Evolutionary conservation across 1,284 basidiomycete genomes (phyloP).

Genomic region (Fomitiporia mediterranea): DNA sequence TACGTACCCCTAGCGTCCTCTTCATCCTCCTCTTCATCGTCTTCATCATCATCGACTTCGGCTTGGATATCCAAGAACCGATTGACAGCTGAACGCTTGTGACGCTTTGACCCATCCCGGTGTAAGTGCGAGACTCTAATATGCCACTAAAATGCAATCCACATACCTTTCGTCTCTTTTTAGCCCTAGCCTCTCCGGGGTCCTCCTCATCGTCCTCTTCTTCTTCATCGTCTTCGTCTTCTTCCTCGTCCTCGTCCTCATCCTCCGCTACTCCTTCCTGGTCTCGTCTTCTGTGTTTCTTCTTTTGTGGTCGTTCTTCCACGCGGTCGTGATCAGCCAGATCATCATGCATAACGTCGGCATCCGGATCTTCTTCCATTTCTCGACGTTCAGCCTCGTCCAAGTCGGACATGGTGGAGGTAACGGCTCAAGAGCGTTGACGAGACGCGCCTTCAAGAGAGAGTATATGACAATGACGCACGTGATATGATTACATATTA

Average conservation of each 20-base stretch:
- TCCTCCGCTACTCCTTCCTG: slow-evolving; percentile 29
- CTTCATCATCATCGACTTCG: slow-evolving; percentile 91
- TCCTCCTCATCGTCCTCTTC: slow-evolving; percentile 37
- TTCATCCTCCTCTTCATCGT: slow-evolving; percentile 92
- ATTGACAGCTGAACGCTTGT: slow-evolving; percentile 59
- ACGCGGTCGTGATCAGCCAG: slow-evolving; percentile 26
- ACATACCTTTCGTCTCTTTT: slow-evolving; percentile 54
- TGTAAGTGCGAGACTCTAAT: background rate
- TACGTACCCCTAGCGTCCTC: slow-evolving; percentile 68
- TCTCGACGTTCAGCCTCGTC: slow-evolving; percentile 5
- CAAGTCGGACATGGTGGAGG: slow-evolving; percentile 6
- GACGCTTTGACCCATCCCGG: slow-evolving; percentile 38
- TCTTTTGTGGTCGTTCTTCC: slow-evolving; percentile 25
- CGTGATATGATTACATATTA: too few relatives aligned
- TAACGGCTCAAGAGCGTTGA: background rate
- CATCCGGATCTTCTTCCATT: slow-evolving; percentile 22
- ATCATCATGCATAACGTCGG: slow-evolving; percentile 25
- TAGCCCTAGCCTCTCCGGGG: slow-evolving; percentile 36
- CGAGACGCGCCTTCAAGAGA: too few relatives aligned
- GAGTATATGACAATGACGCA: background rate
- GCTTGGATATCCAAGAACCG: slow-evolving; percentile 96
- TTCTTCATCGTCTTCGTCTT: slow-evolving; percentile 38
- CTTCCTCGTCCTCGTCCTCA: slow-evolving; percentile 31
- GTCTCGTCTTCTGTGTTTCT: slow-evolving; percentile 33
- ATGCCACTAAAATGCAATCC: slow-evolving; percentile 1